phyloP scores from a whole-genome alignment of 345 rosid genomes.

The Toxicodendron radicans region DNA sequence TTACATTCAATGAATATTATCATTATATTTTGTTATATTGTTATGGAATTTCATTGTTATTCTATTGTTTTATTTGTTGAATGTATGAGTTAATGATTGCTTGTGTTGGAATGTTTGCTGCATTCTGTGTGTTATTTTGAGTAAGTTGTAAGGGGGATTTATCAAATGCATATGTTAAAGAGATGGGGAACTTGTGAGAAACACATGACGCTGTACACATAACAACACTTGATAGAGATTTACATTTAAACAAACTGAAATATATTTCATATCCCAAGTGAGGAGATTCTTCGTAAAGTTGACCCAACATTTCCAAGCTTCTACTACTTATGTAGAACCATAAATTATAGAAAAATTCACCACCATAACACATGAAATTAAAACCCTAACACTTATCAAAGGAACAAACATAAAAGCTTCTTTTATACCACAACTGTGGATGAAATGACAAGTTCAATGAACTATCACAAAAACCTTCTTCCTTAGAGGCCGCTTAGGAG shows the following conservation, averaged over 20 bases:
- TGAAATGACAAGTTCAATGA: not conserved
- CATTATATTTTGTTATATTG: too few relatives aligned
- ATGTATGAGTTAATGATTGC: too few relatives aligned
- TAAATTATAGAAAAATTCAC: not conserved
- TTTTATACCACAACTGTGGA: not conserved
- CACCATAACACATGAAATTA: not conserved
- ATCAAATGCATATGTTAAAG: not conserved
- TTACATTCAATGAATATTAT: too few relatives aligned
- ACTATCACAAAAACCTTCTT: slow-evolving; percentile 49
- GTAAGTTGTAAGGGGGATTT: too few relatives aligned
- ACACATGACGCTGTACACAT: not conserved
- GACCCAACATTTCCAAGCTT: not conserved
- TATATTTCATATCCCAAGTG: not conserved
- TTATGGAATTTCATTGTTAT: too few relatives aligned
- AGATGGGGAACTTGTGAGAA: not conserved
- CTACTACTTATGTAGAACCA: not conserved
- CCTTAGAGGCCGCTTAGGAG: slow-evolving; percentile 82
- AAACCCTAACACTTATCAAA: not conserved
- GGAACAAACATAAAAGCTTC: not conserved
- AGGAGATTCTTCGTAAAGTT: not conserved
- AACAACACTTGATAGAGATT: not conserved
- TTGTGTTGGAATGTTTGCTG: too few relatives aligned
- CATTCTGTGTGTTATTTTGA: too few relatives aligned
- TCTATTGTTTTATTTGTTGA: too few relatives aligned
- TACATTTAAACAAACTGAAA: not conserved